Base-by-base conservation (phyloP, 768 basidiomycete genomes). In the Pulveroboletus frians region DNA sequence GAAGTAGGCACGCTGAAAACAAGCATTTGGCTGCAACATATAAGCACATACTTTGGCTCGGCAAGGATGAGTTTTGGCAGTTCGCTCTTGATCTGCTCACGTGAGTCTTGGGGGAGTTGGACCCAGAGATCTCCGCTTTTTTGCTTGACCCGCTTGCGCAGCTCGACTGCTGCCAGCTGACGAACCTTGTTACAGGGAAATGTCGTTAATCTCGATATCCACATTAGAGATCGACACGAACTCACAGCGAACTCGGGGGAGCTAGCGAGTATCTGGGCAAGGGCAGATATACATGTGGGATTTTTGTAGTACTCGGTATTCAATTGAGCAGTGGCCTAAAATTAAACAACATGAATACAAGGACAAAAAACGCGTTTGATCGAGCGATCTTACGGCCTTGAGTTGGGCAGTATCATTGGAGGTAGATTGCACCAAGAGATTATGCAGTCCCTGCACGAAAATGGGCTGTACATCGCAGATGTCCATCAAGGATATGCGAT, bases 141-240 rank as follows among this genome's bases (percentile, higher is more conserved):
- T 64, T 83, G 79, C 23, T 77, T 67, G 52, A 97, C 81, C 50
- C 95, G 88, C 76, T 99, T 99, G 59, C 95, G 80, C 66, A 97
- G 77, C 71, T 99, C 96, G 47, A 97, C 93, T 8, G 94, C 93
- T 41, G 94, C 91, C 18, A 99, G 79, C 81, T 99, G 96, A 53
- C 93, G 89, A 54, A 97, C 84, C 94, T 99, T 44, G 21, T 11
- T 1, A 43, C 11, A 36, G 40, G 9, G 20, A 23, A 31, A 48
- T 49, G 34, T 27, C n/a, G 34, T 50, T 34, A 45, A 58, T 47
- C 38, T 37, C 9, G 43, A 49, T 52, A 41, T 50, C 50, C 23
- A 41, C 41, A 18, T 29, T 20, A 49, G 30, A 17, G 50, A 51
- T 54, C 43, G 37, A 40, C 49, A 52, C 18, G 30, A 20, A 77